These are phyloP conservation scores for Rubia yunnanensis DNA, from an alignment of 257 asterid genomes.

Conservation along the genomic window DNA sequence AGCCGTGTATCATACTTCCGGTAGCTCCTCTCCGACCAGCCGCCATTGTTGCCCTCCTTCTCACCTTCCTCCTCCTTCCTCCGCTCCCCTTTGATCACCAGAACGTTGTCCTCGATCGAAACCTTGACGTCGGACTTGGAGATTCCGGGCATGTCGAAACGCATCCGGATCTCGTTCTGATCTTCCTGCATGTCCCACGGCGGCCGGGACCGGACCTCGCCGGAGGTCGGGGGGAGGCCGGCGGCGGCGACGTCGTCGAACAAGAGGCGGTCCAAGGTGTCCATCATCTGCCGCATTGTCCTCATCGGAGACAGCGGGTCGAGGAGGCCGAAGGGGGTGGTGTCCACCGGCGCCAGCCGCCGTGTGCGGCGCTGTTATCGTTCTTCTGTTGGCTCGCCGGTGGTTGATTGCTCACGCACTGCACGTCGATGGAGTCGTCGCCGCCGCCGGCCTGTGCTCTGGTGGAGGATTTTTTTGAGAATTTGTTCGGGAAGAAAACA, in stretches of 20 bases:
- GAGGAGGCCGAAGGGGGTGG: not conserved
- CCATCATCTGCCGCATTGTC: not conserved
- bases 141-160: conserved; percentile 74
- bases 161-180: conserved; percentile 52
- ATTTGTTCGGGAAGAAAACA: not conserved
- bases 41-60: not conserved
- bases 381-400: not conserved
- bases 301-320: not conserved
- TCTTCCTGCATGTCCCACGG: conserved; percentile 69
- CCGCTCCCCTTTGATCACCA: conserved; percentile 38
- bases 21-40: conserved; percentile 29
- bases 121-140: conserved; percentile 58
- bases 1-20: conserved; percentile 42
- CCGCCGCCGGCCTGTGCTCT: not conserved
- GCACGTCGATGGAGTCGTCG: conserved; percentile 2
- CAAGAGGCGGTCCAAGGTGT: not conserved
- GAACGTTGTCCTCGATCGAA: conserved; percentile 45
- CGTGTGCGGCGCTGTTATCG: not conserved
- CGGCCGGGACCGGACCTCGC: not conserved
- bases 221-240: not conserved
- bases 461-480: not conserved
- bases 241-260: not conserved
- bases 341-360: not conserved
- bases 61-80: conserved; percentile 17
- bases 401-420: not conserved